Evolutionary conservation across 495 filamentous ascomycete genomes (phyloP), one percentile per base, ranked within the genome.

Genomic region (Aspergillus affinis): DNA sequence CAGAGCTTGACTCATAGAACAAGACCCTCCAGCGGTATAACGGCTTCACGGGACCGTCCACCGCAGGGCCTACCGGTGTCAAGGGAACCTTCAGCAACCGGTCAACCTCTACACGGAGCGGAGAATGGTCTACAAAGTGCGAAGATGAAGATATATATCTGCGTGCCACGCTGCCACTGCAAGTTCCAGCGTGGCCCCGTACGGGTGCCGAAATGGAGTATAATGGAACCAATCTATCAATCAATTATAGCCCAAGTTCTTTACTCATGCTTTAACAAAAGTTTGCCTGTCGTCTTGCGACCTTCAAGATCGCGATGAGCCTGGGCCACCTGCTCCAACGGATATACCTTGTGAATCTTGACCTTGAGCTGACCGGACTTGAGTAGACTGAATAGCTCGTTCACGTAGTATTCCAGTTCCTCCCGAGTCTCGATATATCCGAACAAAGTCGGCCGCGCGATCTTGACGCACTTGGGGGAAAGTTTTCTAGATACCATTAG

Each of bases 281-380:
- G 66, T 81, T 96, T 98, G 17, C 94, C 93, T 36, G 86, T 93
- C 0, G 90, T 92, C 77, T 88, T 89, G 54, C 93, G 77, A 26
- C 89, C 83, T 72, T 95, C 90, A 29, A 98, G 74, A 75, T 97
- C 94, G 61, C 68, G 76, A 65, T 97, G 93, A 27, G 90, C 92
- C 62, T 83, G 78, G 20, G 75, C 84, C 20, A 91, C 85, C 29
- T 97, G 88, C 69, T 84, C 81, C 51, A 98, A 73, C n/a, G 88
- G 84, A 71, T 98, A 98, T 1, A 84, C 74, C 61, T 96, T 81
- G 69, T 97, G 91, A 21, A 98, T 83, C 63, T 82, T 81, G 20
- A 89, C 81, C 62, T 90, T 86, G 41, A 97, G 72, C 64, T 90
- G 83, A 29, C 86, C 86, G 48, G 83, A 81, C 55, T 73, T 68